phyloP scores from a whole-genome alignment of 495 filamentous ascomycete species.

The Penicillium psychrofluorescens region DNA sequence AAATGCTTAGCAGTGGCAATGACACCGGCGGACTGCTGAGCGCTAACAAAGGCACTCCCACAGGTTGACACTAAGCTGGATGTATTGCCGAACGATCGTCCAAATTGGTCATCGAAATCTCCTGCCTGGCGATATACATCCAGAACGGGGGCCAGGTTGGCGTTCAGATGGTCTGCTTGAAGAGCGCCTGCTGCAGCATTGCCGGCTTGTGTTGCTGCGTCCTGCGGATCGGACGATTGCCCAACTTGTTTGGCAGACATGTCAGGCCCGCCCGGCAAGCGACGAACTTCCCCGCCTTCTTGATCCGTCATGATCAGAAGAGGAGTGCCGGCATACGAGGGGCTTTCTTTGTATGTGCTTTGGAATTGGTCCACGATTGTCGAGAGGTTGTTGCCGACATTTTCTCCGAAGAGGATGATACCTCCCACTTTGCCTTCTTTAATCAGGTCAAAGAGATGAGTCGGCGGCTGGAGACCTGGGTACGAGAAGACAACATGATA shows the following conservation, averaged over 20 bases:
- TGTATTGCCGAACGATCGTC: conserved; percentile 23
- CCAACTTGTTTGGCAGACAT: conserved; percentile 23
- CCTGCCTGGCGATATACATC: conserved; percentile 22
- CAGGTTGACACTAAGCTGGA: conserved; percentile 15
- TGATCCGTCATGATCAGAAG: conserved; percentile 33
- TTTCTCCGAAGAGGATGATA: conserved; percentile 28
- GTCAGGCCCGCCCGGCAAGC: conserved; percentile 24
- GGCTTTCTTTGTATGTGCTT: conserved; percentile 16
- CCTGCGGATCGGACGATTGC: conserved; percentile 8
- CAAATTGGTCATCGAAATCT: conserved; percentile 21
- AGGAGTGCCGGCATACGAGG: conserved; percentile 14
- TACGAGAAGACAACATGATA: conserved; percentile 33
- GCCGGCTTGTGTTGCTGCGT: conserved; percentile 17
- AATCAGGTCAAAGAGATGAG: conserved; percentile 19
- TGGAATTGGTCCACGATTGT: conserved; percentile 16
- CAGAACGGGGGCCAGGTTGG: conserved; percentile 25
- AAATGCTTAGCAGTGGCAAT: conserved; percentile 32
- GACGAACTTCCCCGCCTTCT: conserved; percentile 24
- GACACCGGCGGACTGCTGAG: conserved; percentile 23
- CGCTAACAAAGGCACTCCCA: conserved; percentile 17
- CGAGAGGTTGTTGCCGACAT: conserved; percentile 18
- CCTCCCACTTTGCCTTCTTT: conserved; percentile 25
- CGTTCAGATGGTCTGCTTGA: conserved; percentile 15
- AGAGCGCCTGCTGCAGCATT: conserved; percentile 16
- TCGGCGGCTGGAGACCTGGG: conserved; percentile 16